These are phyloP conservation scores for Carex arenaria DNA, from an alignment of 202 grass and related monocot species.

Conservation along the genomic window DNA sequence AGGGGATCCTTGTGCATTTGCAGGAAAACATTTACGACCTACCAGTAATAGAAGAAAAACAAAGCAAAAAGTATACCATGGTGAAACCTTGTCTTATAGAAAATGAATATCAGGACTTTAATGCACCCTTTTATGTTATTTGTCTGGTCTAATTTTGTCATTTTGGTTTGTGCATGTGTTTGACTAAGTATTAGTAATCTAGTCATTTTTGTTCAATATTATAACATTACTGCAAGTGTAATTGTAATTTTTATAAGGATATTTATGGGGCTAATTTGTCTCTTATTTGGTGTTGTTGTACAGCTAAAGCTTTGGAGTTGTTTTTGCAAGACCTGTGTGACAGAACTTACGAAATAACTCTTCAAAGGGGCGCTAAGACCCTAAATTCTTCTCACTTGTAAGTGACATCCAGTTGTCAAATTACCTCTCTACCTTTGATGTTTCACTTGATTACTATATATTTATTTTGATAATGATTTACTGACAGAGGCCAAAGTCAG, in stretches of 20 bases:
- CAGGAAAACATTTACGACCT: background rate
- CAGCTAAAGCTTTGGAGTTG: constrained; percentile 96
- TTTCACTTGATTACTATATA: background rate
- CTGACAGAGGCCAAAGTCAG: background rate
- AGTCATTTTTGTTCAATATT: background rate
- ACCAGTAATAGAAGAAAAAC: constrained; percentile 9
- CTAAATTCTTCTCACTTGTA: constrained; percentile 97
- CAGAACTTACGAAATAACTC: constrained; percentile 84
- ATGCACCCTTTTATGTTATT: constrained; percentile 12
- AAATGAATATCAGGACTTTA: background rate
- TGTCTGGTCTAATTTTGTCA: background rate
- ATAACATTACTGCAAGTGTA: background rate
- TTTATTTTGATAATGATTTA: background rate
- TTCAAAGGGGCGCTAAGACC: constrained; percentile 98
- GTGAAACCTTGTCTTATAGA: constrained; percentile 18
- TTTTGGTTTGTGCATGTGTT: background rate
- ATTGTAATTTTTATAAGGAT: background rate
- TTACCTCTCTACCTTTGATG: background rate
- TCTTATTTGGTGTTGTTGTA: constrained; percentile 24
- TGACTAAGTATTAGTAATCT: background rate
- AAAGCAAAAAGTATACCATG: constrained; percentile 20
- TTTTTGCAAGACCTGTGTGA: constrained; percentile 99
- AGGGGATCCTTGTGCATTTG: too few species aligned
- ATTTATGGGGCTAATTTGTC: background rate
- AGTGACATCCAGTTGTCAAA: constrained; percentile 24